Base-by-base conservation (phyloP, 805 yeast species). In the Brettanomyces naardenensis region DNA sequence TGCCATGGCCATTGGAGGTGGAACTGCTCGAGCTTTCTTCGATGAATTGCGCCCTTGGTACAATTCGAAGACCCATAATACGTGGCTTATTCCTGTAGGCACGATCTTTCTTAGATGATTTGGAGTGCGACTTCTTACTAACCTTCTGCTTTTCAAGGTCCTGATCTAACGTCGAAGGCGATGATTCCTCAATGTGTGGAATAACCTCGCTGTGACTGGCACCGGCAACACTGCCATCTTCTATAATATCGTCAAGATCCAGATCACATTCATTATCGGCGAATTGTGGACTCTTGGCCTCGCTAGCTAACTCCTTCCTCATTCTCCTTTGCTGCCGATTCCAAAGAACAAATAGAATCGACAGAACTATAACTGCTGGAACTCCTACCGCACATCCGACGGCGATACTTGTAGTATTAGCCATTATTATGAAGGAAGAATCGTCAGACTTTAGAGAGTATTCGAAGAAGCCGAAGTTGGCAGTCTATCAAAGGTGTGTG, bases 371-470 rank as follows among this genome's bases (percentile, higher is more conserved):
- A 4, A 60, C 64, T n/a, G 63, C 48, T 1, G 78, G 78, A 19
- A 73, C 59, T 25, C 76, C 78, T 4, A 73, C 71, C 3, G 77
- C 73, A 44, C 73, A 65, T 2, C 76, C 77, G 3, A 71, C 76
- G 2, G 75, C 71, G 6, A 64, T 43, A 11, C 53, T 50, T 4
- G 62, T 58, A 5, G 42, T 36, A 18, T 25, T 9, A 11, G 21
- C 31, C 37, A 34, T 34, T 10, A 29, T n/a, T n/a, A n/a, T n/a
- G n/a, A n/a, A n/a, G n/a, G n/a, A n/a, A n/a, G n/a, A n/a, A n/a
- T n/a, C n/a, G n/a, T n/a, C n/a, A n/a, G n/a, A n/a, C n/a, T n/a
- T n/a, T n/a, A n/a, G n/a, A n/a, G n/a, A n/a, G n/a, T n/a, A n/a
- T n/a, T n/a, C n/a, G n/a, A n/a, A n/a, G n/a, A n/a, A n/a, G n/a